A percentile compares a stretch with the other conserved stretches of the same genome.
Evolutionary conservation across 31 red algal species (phyloP).

Genomic region (Endocladia muricata): DNA sequence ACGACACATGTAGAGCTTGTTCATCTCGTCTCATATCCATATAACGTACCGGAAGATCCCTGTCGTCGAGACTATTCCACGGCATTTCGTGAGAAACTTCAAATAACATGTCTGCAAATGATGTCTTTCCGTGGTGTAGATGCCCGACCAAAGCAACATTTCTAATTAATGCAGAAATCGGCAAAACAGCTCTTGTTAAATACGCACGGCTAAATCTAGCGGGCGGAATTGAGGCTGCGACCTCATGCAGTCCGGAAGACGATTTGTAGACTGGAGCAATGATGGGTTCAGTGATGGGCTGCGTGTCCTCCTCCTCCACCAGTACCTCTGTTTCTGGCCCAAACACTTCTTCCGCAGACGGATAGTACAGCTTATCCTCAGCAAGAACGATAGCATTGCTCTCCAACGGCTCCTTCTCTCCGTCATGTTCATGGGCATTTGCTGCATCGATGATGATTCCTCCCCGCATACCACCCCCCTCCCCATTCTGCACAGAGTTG

Average conservation of each 20-base stretch:
- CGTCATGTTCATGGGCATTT: background rate
- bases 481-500: background rate
- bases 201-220: conserved; percentile 45
- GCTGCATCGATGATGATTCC: background rate
- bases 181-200: conserved; percentile 35
- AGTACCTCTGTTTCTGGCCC: conserved; percentile 72
- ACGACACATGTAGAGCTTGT: conserved; percentile 57
- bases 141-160: conserved; percentile 88
- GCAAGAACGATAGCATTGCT: conserved; percentile 72
- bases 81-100: conserved; percentile 57
- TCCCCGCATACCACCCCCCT: background rate
- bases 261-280: conserved; percentile 63
- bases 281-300: conserved; percentile 62
- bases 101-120: conserved; percentile 85
- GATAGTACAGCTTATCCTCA: conserved; percentile 85
- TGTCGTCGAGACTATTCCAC: conserved; percentile 36
- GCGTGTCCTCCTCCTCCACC: conserved; percentile 93
- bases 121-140: conserved; percentile 97
- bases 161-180: conserved; percentile 22
- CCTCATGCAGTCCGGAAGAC: conserved; percentile 45
- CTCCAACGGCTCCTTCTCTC: background rate
- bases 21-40: conserved; percentile 76
- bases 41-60: conserved; percentile 48
- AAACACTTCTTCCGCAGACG: conserved; percentile 74
- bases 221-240: conserved; percentile 24